Base-by-base conservation (phyloP, 305 asterid genomes). In the Fraxinus baroniana region DNA sequence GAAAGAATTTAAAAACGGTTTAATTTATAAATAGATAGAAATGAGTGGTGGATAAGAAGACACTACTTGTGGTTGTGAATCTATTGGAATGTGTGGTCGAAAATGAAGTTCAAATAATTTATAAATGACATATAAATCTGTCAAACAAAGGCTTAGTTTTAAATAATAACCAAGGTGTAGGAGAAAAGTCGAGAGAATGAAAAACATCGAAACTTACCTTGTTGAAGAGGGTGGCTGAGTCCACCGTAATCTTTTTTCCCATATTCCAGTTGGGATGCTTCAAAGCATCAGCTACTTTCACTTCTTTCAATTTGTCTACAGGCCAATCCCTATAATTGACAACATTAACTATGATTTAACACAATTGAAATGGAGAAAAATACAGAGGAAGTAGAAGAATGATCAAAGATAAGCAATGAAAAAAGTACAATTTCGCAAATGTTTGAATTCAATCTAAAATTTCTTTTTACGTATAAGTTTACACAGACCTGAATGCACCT, bases 211-310 rank as follows among this genome's bases (percentile, higher is more conserved):
- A 33, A 78, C 49, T 46, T 81, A 93, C 99, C 99, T 96, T 96
- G 89, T 96, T 96, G 86, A 96, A 96, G 80, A 96, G 96, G 36
- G 99, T 96, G 37, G 99, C 98, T 18, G 99, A 96, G 91, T 96
- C 99, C 37, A 96, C 99, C 0, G 99, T 96, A 60, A 96, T 94
- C 88, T 96, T 96, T 78, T 96, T 96, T 3, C 99, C 99, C 99
- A 96, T 96, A 86, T 89, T 94, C 99, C 99, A 96, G 86, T 96
- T 96, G 2, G 99, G 99, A 89, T 96, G 99, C 93, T 96, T 96
- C 83, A 96, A 87, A 83, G 99, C 99, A 88, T 96, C 99, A 0
- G 98, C 98, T 77, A 96, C 99, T 93, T 96, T 94, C 68, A 92
- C 98, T 2, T 93, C 98, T 86, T 94, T 96, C 88, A 96, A 76